These are phyloP conservation scores for Ceratopteris richardii DNA, from an alignment of 75 land plant species.

Conservation along the genomic window DNA sequence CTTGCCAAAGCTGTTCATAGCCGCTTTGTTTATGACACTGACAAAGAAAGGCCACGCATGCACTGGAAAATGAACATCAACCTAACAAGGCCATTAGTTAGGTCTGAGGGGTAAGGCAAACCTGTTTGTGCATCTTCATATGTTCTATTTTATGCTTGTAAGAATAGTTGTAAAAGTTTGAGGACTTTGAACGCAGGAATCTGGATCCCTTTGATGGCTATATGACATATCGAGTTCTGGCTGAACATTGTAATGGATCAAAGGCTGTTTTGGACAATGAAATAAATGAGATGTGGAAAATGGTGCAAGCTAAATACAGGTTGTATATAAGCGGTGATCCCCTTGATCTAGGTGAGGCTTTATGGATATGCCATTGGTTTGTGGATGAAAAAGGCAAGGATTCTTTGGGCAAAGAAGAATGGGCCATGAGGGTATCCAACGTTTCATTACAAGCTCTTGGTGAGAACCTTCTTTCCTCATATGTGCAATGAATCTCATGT, in stretches of 20 bases:
- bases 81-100: not conserved
- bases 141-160: no score
- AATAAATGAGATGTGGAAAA: not conserved
- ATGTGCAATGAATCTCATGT: no score
- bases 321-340: conserved; percentile 3
- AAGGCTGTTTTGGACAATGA: not conserved
- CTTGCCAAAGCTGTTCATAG: conserved; percentile 2
- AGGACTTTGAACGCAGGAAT: no score
- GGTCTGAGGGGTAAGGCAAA: conserved; percentile 6
- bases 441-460: no score
- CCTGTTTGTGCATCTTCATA: no score
- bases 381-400: no score
- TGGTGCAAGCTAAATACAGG: not conserved
- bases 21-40: not conserved
- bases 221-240: conserved; percentile 2
- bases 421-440: no score
- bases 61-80: conserved; percentile 3
- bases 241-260: not conserved
- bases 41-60: conserved; percentile 4
- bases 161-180: no score
- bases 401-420: no score
- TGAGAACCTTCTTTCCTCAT: no score
- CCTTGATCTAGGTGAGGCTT: conserved; percentile 1
- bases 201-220: conserved; percentile 7
- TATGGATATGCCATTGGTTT: conserved; percentile 8